These are phyloP conservation scores for Solanum medicagineum DNA, from an alignment of 257 asterid species.

Conservation along the genomic window DNA sequence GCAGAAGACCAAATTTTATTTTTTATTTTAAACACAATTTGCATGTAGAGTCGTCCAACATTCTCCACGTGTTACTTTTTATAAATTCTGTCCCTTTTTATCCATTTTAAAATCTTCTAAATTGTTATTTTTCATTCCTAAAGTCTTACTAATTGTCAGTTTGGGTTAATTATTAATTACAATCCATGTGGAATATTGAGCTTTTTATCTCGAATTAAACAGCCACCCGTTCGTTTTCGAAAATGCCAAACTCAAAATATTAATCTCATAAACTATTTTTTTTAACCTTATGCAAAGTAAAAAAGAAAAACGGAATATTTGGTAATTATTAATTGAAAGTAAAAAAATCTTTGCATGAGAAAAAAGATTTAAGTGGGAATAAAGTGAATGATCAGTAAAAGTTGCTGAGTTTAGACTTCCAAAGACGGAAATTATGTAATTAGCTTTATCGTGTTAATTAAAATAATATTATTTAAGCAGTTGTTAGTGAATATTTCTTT, in stretches of 20 bases:
- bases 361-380: not conserved
- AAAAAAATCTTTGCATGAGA: not conserved
- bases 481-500: slow-evolving; percentile 30
- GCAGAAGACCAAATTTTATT: slow-evolving; percentile 16
- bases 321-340: not conserved
- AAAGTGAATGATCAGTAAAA: not conserved
- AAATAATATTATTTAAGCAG: slow-evolving; percentile 6
- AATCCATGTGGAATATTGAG: not conserved
- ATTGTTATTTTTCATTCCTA: not conserved
- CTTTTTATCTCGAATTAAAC: slow-evolving; percentile 4
- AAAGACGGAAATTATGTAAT: not conserved
- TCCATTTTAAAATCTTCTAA: not conserved
- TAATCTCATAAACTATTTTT: not conserved
- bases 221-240: slow-evolving; percentile 9
- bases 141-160: not conserved
- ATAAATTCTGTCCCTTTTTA: not conserved
- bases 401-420: not conserved
- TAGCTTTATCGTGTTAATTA: slow-evolving; percentile 23
- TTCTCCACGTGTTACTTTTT: slow-evolving; percentile 16
- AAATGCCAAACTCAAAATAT: slow-evolving; percentile 17
- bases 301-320: not conserved
- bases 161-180: not conserved
- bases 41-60: slow-evolving; percentile 13
- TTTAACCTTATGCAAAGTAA: not conserved
- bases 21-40: not conserved